Conservation (phyloP, 2,329 filamentous ascomycete genomes). For the Ascocoryne sarcoides region DNA sequence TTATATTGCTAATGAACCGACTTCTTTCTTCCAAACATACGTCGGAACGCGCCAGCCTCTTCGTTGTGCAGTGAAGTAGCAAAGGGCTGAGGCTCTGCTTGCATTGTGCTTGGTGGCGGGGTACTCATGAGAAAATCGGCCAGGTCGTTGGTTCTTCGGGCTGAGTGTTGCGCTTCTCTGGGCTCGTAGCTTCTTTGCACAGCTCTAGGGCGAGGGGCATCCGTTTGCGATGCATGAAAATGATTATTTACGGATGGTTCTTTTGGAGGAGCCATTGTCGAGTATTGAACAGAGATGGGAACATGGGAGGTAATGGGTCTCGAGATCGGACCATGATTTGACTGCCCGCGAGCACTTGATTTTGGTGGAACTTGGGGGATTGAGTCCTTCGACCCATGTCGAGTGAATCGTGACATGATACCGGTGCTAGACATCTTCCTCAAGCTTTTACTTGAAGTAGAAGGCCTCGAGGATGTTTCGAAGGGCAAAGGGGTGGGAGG, state of each 20-base stretch:
- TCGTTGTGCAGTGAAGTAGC: conserved; percentile 14
- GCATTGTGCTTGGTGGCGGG: conserved; percentile 17
- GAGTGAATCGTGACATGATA: conserved; percentile 50
- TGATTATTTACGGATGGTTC: neutral
- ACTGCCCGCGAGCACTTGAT: conserved; percentile 17
- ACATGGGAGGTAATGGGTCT: conserved; percentile 28
- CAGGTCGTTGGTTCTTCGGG: conserved; percentile 50
- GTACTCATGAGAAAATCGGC: conserved; percentile 53
- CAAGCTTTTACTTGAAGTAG: conserved; percentile 28
- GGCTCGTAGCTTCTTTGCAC: conserved; percentile 43
- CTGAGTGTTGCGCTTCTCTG: conserved; percentile 23
- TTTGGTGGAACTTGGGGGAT: conserved; percentile 31
- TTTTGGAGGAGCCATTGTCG: conserved; percentile 41
- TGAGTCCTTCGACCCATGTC: conserved; percentile 14
- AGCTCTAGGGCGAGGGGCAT: conserved; percentile 20
- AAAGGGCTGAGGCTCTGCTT: conserved; percentile 16
- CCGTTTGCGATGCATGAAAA: conserved; percentile 31
- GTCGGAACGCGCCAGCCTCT: conserved; percentile 19
- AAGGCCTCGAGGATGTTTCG: conserved; percentile 8
- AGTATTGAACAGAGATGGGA: conserved; percentile 33
- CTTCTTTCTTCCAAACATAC: conserved; percentile 25
- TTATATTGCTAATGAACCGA: conserved; percentile 1
- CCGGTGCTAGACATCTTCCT: conserved; percentile 59
- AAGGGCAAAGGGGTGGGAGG: conserved; percentile 16
- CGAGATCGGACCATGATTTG: conserved; percentile 17